Evolutionary conservation across 2,329 filamentous ascomycete species (phyloP).

Genomic region (Aspergillus neotritici): DNA sequence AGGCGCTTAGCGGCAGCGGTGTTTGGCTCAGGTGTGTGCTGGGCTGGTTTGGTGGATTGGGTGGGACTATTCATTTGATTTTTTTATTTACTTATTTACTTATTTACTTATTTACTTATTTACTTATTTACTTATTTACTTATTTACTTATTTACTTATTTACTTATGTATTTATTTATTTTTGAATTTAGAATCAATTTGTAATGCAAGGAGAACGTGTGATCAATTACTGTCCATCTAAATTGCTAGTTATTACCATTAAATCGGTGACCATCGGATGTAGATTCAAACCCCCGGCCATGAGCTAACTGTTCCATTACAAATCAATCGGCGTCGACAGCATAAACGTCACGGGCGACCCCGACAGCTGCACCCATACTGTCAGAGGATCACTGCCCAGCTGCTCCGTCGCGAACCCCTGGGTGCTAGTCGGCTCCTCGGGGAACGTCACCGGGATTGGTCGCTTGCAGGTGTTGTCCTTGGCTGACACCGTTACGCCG

Average conservation of each 20-base stretch:
- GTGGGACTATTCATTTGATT: no score
- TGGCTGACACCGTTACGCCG: constrained; percentile 47
- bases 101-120: no score
- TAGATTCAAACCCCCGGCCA: neutral
- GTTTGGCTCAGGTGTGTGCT: no score
- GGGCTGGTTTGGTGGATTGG: no score
- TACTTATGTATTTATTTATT: no score
- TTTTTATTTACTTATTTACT: no score
- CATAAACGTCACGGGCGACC: constrained; percentile 42
- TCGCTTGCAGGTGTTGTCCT: constrained; percentile 47
- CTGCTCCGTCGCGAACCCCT: constrained; percentile 46
- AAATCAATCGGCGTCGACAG: constrained; percentile 35
- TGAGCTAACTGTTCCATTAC: constrained; percentile 11
- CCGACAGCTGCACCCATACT: constrained; percentile 45
- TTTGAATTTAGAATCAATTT: no score
- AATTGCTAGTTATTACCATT: neutral
- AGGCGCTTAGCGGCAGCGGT: no score
- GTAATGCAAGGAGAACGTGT: no score
- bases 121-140: no score
- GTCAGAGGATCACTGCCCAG: constrained; percentile 52
- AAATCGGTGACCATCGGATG: neutral
- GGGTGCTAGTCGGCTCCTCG: constrained; percentile 37
- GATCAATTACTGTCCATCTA: no score
- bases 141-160: no score
- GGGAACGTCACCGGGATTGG: constrained; percentile 54